phyloP scores from a whole-genome alignment of 2,329 filamentous ascomycete species.

The Apiospora arundinis region DNA sequence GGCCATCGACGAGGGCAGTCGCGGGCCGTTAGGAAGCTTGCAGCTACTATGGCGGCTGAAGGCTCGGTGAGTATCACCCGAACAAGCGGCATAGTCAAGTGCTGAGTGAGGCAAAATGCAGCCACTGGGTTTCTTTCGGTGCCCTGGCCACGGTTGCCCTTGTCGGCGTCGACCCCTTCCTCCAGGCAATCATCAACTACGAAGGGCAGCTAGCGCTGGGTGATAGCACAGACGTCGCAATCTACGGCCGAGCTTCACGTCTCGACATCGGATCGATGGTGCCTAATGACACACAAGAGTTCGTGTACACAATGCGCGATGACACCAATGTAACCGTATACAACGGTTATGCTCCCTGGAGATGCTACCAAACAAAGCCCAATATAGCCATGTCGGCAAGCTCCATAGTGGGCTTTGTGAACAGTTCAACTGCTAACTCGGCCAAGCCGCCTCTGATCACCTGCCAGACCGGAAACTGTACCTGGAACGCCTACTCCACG shows the following conservation, averaged over 20 bases:
- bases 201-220: constrained; percentile 23
- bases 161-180: constrained; percentile 30
- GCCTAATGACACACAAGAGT: too few species aligned
- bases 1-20: constrained; percentile 35
- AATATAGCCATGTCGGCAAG: neutral
- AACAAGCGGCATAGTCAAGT: neutral
- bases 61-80: constrained; percentile 26
- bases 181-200: constrained; percentile 32
- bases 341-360: constrained; percentile 17
- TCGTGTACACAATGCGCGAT: too few species aligned
- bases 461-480: constrained; percentile 35
- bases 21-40: constrained; percentile 33
- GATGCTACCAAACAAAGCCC: neutral
- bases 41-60: constrained; percentile 31
- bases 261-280: constrained; percentile 16
- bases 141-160: constrained; percentile 28
- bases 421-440: constrained; percentile 19
- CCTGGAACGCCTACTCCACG: constrained; percentile 31
- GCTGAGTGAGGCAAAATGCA: too few species aligned
- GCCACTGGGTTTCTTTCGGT: constrained; percentile 28
- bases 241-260: neutral
- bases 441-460: constrained; percentile 24
- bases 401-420: constrained; percentile 29
- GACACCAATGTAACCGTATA: too few species aligned
- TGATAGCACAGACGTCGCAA: neutral